Evolutionary conservation across 352 stramenopile genomes (phyloP).

Genomic region (Pythium sp.): DNA sequence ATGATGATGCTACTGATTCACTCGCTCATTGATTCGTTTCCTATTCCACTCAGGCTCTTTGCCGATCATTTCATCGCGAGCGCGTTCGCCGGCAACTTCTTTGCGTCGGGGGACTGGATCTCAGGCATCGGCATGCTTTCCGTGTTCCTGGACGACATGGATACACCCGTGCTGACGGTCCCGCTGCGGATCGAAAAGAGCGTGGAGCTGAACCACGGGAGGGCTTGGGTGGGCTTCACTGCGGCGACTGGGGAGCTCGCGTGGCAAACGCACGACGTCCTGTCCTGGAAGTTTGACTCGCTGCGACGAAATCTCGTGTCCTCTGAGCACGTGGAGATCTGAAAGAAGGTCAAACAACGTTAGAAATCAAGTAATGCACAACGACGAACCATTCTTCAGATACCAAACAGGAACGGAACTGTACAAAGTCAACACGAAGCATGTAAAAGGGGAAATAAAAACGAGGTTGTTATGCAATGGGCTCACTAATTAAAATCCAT

Average conservation of each 20-base stretch:
- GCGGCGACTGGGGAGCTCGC: conserved; percentile 75
- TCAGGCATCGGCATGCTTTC: conserved; percentile 74
- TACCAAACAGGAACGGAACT: background rate
- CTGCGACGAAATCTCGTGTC: conserved; percentile 36
- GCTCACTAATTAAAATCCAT: conserved; percentile 22
- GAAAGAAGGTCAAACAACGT: background rate
- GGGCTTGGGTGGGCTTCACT: conserved; percentile 92
- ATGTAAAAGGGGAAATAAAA: conserved; percentile 7
- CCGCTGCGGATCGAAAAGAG: conserved; percentile 83
- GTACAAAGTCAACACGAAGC: background rate
- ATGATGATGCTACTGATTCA: background rate
- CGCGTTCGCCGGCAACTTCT: conserved; percentile 63
- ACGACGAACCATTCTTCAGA: background rate
- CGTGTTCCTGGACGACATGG: conserved; percentile 88
- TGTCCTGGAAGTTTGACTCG: conserved; percentile 79
- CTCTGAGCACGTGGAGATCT: conserved; percentile 10
- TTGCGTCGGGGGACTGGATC: conserved; percentile 51
- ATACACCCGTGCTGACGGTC: conserved; percentile 74
- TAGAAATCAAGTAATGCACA: background rate
- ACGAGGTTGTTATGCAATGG: conserved; percentile 20
- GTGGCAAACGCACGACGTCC: conserved; percentile 89
- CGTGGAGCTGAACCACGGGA: conserved; percentile 77
- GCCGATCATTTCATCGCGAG: conserved; percentile 50
- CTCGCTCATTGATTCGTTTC: background rate
- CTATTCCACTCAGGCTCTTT: conserved; percentile 37